Percentiles rank a stretch among this genome's conserved stretches.
Evolutionary conservation across 768 basidiomycete genomes (phyloP).

Genomic region (Tulasnella sp.): DNA sequence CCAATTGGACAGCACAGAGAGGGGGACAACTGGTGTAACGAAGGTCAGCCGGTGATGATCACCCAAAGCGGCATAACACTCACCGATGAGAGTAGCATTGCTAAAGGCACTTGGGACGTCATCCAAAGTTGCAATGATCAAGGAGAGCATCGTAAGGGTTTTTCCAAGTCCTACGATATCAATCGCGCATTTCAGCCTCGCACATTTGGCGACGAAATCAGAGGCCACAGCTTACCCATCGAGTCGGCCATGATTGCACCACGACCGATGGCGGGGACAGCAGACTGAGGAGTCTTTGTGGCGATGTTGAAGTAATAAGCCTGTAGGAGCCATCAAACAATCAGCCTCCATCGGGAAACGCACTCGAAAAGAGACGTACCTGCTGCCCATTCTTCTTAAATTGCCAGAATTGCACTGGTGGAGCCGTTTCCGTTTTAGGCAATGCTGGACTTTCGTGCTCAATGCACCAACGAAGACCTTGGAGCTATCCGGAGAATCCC

Average conservation of each 20-base stretch:
- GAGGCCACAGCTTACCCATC: constrained; percentile 52
- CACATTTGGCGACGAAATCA: neutral
- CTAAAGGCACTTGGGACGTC: constrained; percentile 51
- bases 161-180: constrained; percentile 49
- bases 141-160: constrained; percentile 79
- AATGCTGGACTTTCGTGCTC: constrained; percentile 68
- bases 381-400: constrained; percentile 47
- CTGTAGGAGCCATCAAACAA: neutral
- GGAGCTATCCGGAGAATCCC: constrained; percentile 42
- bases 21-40: constrained; percentile 53
- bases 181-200: constrained; percentile 25
- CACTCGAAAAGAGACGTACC: constrained; percentile 36
- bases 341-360: neutral
- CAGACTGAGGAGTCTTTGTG: constrained; percentile 68
- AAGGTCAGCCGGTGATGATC: neutral
- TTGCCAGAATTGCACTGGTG: constrained; percentile 88
- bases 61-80: constrained; percentile 22
- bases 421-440: constrained; percentile 57
- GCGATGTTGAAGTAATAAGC: constrained; percentile 45
- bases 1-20: constrained; percentile 84
- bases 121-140: constrained; percentile 68
- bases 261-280: constrained; percentile 57
- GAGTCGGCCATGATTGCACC: constrained; percentile 88
- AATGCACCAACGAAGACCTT: constrained; percentile 82
- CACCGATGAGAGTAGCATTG: constrained; percentile 73